Percentiles rank a stretch among this genome's conserved stretches.
These are phyloP conservation scores for Capronia americana DNA, from an alignment of 2,329 filamentous ascomycete species.

Conservation along the genomic window DNA sequence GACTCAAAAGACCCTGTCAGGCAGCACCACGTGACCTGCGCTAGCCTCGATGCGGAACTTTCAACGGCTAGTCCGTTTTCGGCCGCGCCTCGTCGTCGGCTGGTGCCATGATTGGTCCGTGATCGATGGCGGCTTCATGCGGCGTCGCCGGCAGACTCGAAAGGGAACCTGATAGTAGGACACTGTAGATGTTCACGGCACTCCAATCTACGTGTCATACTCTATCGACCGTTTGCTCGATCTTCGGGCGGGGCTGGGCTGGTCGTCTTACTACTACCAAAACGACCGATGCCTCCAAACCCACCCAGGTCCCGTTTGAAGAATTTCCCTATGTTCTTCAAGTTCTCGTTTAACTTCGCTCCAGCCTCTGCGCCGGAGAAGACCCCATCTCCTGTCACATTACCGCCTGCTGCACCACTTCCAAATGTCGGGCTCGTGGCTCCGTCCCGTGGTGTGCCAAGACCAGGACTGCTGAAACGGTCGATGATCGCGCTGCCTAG, in stretches of 20 bases:
- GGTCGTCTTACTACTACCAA: conserved; percentile 42
- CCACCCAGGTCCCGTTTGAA: conserved; percentile 86
- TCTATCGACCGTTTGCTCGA: conserved; percentile 26
- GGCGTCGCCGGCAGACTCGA: not conserved
- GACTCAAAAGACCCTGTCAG: not conserved
- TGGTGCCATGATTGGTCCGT: not conserved
- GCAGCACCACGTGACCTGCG: not conserved
- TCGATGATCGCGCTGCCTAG: conserved; percentile 83
- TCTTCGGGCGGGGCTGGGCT: conserved; percentile 38
- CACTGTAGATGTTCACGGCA: not conserved
- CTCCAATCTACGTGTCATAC: not conserved
- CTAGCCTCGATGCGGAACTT: not conserved
- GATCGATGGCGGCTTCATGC: not conserved
- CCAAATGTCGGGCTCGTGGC: conserved; percentile 41
- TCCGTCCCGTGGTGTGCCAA: conserved; percentile 67
- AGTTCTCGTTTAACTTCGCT: conserved; percentile 84
- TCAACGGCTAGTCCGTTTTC: not conserved
- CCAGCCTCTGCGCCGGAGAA: conserved; percentile 56
- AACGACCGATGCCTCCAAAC: conserved; percentile 71
- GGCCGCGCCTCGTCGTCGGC: not conserved
- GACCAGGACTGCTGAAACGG: conserved; percentile 71
- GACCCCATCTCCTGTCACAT: conserved; percentile 40
- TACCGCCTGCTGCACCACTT: conserved; percentile 36
- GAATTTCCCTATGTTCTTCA: conserved; percentile 96
- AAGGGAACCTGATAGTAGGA: not conserved